Evolutionary conservation across 2,329 filamentous ascomycete species (phyloP).

Genomic region (Diaporthe ilicicola): DNA sequence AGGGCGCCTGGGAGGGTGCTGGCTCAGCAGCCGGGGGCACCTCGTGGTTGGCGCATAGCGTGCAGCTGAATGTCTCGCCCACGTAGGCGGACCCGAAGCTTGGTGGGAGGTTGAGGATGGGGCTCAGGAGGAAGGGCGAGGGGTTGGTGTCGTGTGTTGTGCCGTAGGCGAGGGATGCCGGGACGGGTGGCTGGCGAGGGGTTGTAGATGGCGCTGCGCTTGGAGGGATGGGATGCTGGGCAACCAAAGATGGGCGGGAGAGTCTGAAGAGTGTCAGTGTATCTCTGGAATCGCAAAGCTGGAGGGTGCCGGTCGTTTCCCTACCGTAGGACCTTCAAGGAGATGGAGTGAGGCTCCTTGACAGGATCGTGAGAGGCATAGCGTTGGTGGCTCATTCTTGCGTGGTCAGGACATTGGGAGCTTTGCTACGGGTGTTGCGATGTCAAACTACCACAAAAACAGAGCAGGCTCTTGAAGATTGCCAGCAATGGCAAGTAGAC

Average conservation of each 20-base stretch:
- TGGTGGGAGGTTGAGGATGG: slow-evolving; percentile 82
- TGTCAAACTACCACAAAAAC: too few species aligned
- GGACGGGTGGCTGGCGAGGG: slow-evolving; percentile 55
- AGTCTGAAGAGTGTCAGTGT: slow-evolving; percentile 62
- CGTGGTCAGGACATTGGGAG: neutral
- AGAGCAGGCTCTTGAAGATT: neutral
- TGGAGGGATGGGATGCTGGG: slow-evolving; percentile 70
- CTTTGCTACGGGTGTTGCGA: neutral
- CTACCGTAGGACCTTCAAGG: slow-evolving; percentile 78
- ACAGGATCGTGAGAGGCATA: slow-evolving; percentile 64
- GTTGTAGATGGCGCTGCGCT: slow-evolving; percentile 45
- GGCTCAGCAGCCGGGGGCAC: slow-evolving; percentile 39
- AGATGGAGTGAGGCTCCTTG: slow-evolving; percentile 82
- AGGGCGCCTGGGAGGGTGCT: slow-evolving; percentile 24
- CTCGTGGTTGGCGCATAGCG: slow-evolving; percentile 96
- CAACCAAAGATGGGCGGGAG: slow-evolving; percentile 80
- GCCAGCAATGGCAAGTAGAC: too few species aligned
- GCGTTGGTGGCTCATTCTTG: slow-evolving; percentile 64
- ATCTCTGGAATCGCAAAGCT: slow-evolving; percentile 23
- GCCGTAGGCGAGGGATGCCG: slow-evolving; percentile 79
- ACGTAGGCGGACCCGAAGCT: slow-evolving; percentile 96
- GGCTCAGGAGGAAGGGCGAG: slow-evolving; percentile 65
- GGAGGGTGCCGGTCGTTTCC: slow-evolving; percentile 27
- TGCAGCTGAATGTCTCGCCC: slow-evolving; percentile 93
- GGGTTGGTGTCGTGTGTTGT: slow-evolving; percentile 55